Conservation (phyloP, 73 alveolate genomes). For the Blepharisma stoltei region DNA sequence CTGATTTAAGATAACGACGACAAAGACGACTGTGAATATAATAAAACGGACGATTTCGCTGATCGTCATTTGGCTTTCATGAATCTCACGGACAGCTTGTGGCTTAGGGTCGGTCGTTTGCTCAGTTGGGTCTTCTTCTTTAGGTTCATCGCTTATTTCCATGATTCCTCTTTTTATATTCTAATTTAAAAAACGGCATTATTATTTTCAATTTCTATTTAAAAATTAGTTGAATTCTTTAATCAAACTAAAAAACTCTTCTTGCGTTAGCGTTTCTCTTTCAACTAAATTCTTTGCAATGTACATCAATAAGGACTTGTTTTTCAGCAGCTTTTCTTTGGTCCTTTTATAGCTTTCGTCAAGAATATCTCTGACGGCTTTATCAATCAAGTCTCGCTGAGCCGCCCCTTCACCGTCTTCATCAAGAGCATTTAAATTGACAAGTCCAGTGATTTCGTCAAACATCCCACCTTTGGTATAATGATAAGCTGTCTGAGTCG, state of each 20-base stretch:
- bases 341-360: slow-evolving; percentile 45
- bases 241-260: background rate
- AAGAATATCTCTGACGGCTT: slow-evolving; percentile 41
- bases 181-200: too few species aligned
- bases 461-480: slow-evolving; percentile 17
- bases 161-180: too few species aligned
- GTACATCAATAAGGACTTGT: background rate
- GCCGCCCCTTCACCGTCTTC: background rate
- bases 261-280: background rate
- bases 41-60: background rate
- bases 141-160: too few species aligned
- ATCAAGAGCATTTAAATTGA: background rate
- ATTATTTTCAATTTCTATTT: too few species aligned
- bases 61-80: background rate
- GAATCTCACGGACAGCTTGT: too few species aligned
- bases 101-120: too few species aligned
- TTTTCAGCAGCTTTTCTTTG: slow-evolving; percentile 14
- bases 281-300: slow-evolving; percentile 8
- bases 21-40: slow-evolving; percentile 6
- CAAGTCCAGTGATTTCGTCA: slow-evolving; percentile 7
- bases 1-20: slow-evolving; percentile 11
- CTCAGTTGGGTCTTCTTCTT: too few species aligned
- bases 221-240: too few species aligned
- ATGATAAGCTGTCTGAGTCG: slow-evolving; percentile 44
- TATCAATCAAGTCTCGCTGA: slow-evolving; percentile 39